A percentile compares a stretch with the other conserved stretches of the same genome.
These are phyloP conservation scores for Aspergillus sp. DNA, from an alignment of 2,329 filamentous ascomycete genomes.

Conservation along the genomic window DNA sequence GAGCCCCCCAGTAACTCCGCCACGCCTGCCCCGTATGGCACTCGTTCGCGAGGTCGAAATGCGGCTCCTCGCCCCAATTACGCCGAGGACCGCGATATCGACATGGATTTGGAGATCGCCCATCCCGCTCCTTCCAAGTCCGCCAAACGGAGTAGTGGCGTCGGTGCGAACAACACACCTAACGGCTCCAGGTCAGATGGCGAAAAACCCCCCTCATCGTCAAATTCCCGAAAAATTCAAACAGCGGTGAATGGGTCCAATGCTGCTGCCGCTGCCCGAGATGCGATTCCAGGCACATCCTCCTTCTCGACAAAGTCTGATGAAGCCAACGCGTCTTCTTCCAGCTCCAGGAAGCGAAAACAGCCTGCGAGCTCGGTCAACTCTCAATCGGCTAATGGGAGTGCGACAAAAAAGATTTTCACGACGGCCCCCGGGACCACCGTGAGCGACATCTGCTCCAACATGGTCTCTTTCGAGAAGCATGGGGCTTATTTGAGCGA, in stretches of 20 bases:
- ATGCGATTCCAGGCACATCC: constrained; percentile 56
- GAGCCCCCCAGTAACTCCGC: constrained; percentile 44
- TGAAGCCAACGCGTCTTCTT: constrained; percentile 36
- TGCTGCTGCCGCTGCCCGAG: constrained; percentile 34
- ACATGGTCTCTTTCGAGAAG: constrained; percentile 84
- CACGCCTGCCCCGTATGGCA: constrained; percentile 74
- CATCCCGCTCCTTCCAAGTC: constrained; percentile 28
- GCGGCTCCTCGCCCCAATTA: constrained; percentile 86
- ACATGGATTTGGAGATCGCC: constrained; percentile 75
- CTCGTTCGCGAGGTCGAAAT: constrained; percentile 84
- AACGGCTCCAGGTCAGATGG: constrained; percentile 35
- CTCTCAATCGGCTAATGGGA: constrained; percentile 29
- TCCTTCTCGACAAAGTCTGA: constrained; percentile 54
- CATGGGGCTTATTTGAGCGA: constrained; percentile 67
- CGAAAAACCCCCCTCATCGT: constrained; percentile 37
- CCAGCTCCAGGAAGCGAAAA: constrained; percentile 76
- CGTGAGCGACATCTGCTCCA: constrained; percentile 58
- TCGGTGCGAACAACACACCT: constrained; percentile 19
- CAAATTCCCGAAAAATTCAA: constrained; percentile 39
- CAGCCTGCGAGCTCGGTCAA: constrained; percentile 51
- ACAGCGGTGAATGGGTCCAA: constrained; percentile 33
- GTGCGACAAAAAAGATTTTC: constrained; percentile 36
- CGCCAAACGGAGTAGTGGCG: constrained; percentile 29
- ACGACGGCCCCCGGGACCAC: constrained; percentile 30
- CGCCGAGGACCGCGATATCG: constrained; percentile 87